These are phyloP conservation scores for Cavenderia fasciculata DNA, from an alignment of 78 protist species.

Conservation along the genomic window DNA sequence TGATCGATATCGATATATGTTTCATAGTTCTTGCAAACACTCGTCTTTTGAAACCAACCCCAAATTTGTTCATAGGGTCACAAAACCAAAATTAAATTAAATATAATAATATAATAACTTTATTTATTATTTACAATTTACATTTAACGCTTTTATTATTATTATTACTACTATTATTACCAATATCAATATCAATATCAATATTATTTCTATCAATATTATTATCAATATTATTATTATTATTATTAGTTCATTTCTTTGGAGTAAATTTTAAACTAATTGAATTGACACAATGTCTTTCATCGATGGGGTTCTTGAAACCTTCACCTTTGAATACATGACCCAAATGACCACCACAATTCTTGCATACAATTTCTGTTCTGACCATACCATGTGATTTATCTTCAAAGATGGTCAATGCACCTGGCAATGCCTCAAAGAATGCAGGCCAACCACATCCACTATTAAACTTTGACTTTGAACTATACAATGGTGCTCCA, in stretches of 20 bases:
- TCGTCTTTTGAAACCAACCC: no score
- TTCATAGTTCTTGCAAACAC: no score
- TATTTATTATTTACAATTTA: no score
- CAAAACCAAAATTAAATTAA: no score
- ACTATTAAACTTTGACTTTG: conserved; percentile 56
- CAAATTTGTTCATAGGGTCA: no score
- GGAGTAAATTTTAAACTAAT: conserved; percentile 48
- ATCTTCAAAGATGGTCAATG: conserved; percentile 74
- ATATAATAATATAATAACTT: no score
- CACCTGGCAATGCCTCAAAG: conserved; percentile 73
- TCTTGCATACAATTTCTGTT: conserved; percentile 85
- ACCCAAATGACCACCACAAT: conserved; percentile 92
- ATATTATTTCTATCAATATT: not conserved
- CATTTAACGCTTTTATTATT: no score
- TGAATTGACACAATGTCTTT: conserved; percentile 94
- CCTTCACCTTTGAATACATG: conserved; percentile 92
- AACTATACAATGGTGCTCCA: conserved; percentile 56
- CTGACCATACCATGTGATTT: conserved; percentile 81
- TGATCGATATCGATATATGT: no score
- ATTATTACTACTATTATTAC: not conserved
- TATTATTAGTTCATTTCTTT: not conserved
- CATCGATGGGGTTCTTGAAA: conserved; percentile 79
- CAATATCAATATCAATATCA: not conserved
- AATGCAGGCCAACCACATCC: conserved; percentile 95
- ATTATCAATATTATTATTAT: not conserved